phyloP scores from a whole-genome alignment of 306 rosid genomes.

The Casuarina glauca region DNA sequence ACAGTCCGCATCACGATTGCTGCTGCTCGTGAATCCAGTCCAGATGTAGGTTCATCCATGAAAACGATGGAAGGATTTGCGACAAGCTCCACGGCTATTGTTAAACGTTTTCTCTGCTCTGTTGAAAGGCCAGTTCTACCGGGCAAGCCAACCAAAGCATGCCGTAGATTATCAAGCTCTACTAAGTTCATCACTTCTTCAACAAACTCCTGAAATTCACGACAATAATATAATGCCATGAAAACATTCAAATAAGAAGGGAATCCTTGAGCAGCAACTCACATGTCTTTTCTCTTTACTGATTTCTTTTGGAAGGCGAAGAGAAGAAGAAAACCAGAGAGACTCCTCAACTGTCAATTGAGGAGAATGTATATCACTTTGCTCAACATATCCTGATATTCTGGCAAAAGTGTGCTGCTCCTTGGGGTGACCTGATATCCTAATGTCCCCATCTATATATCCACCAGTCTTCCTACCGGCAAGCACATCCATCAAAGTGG shows the following conservation, averaged over 20 bases:
- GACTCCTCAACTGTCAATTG: slow-evolving; percentile 91
- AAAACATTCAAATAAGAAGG: slow-evolving; percentile 4
- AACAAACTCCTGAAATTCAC: slow-evolving; percentile 71
- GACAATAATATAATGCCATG: slow-evolving; percentile 7
- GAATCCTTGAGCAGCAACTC: slow-evolving; percentile 24
- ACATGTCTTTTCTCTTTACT: slow-evolving; percentile 55
- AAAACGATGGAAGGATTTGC: slow-evolving; percentile 94
- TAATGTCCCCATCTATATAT: slow-evolving; percentile 77
- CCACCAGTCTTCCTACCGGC: slow-evolving; percentile 98
- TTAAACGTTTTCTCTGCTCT: slow-evolving; percentile 85
- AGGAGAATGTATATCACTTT: slow-evolving; percentile 93
- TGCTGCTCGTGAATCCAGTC: slow-evolving; percentile 94
- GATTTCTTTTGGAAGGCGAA: slow-evolving; percentile 85
- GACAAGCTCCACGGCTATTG: slow-evolving; percentile 91
- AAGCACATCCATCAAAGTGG: slow-evolving; percentile 92
- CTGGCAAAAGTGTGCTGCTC: slow-evolving; percentile 82
- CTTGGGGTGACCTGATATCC: slow-evolving; percentile 80
- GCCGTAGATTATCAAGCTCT: slow-evolving; percentile 71
- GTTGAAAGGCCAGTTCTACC: slow-evolving; percentile 87
- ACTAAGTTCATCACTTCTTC: slow-evolving; percentile 82
- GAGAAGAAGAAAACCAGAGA: slow-evolving; percentile 75
- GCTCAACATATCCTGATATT: slow-evolving; percentile 89
- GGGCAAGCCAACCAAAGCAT: slow-evolving; percentile 88
- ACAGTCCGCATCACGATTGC: slow-evolving; percentile 92
- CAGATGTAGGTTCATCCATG: slow-evolving; percentile 96